phyloP scores from a whole-genome alignment of 805 yeast genomes.

The Wickerhamiella alocasiicola region DNA sequence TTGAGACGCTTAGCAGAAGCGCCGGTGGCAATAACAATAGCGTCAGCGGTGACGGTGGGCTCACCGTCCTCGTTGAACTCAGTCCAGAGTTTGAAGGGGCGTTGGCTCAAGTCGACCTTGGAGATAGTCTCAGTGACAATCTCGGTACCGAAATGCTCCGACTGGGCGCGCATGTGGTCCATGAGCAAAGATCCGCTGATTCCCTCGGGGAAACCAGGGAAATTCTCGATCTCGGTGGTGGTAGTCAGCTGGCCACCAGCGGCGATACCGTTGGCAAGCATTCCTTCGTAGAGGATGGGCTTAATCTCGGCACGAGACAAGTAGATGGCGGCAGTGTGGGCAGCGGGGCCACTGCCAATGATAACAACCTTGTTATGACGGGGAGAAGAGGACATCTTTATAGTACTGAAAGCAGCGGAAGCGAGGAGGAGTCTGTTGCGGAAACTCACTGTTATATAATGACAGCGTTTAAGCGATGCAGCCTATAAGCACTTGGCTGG shows the following conservation, averaged over 20 bases:
- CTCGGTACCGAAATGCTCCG: conserved; percentile 78
- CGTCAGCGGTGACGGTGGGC: conserved; percentile 76
- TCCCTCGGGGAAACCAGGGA: conserved; percentile 97
- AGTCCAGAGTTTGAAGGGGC: conserved; percentile 95
- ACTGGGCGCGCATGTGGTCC: conserved; percentile 89
- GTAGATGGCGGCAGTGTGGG: conserved; percentile 97
- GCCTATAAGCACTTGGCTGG: not conserved
- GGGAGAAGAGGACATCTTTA: conserved; percentile 12
- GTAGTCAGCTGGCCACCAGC: conserved; percentile 99
- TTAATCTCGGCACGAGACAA: conserved; percentile 91
- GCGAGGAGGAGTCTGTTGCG: conserved; percentile 16
- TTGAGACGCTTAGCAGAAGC: conserved; percentile 93
- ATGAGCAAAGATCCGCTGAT: conserved; percentile 76
- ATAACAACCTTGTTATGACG: conserved; percentile 27
- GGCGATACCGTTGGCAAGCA: conserved; percentile 95
- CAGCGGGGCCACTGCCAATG: conserved; percentile 95
- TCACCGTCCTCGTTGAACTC: conserved; percentile 88
- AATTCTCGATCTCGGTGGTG: conserved; percentile 96
- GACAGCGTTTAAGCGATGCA: not conserved
- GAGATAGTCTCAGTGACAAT: conserved; percentile 91
- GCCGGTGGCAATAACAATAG: conserved; percentile 90
- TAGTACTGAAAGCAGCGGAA: conserved; percentile 14
- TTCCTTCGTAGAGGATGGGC: conserved; percentile 89
- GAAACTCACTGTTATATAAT: conserved; percentile 12
- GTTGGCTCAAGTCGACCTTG: conserved; percentile 73